Evolutionary conservation across 2,329 filamentous ascomycete species (phyloP).

Genomic region (Phoma sp.): DNA sequence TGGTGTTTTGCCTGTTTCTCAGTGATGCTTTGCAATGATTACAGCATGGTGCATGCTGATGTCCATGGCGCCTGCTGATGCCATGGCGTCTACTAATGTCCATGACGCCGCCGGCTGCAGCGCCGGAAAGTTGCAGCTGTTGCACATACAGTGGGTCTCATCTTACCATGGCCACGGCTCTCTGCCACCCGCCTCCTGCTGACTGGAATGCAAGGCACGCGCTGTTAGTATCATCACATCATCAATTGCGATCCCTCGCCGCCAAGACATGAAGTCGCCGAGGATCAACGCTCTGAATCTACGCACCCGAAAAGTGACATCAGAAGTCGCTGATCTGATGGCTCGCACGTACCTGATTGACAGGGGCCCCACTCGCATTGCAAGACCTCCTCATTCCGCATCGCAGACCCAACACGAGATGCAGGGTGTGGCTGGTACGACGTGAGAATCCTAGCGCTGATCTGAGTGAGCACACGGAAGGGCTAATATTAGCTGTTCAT

Average conservation of each 20-base stretch:
- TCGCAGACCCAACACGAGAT: not conserved
- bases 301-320: constrained; percentile 5
- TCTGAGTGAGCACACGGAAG: constrained; percentile 7
- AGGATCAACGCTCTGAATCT: constrained; percentile 1
- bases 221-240: not conserved
- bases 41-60: no score
- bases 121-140: not conserved
- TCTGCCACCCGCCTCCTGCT: constrained; percentile 1
- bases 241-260: not conserved
- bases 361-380: not conserved
- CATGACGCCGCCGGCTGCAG: not conserved
- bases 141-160: constrained; percentile 1
- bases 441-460: constrained; percentile 11
- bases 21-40: no score
- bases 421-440: constrained; percentile 15
- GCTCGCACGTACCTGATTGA: constrained; percentile 1
- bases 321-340: constrained; percentile 11
- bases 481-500: constrained; percentile 15
- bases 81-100: no score
- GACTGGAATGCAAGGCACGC: constrained; percentile 8
- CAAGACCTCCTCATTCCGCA: not conserved
- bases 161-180: constrained; percentile 6
- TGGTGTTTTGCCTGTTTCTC: no score
- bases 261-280: constrained; percentile 3
- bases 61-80: no score